These are phyloP conservation scores for Pyronema domesticum DNA, from an alignment of 495 filamentous ascomycete genomes.

Conservation along the genomic window DNA sequence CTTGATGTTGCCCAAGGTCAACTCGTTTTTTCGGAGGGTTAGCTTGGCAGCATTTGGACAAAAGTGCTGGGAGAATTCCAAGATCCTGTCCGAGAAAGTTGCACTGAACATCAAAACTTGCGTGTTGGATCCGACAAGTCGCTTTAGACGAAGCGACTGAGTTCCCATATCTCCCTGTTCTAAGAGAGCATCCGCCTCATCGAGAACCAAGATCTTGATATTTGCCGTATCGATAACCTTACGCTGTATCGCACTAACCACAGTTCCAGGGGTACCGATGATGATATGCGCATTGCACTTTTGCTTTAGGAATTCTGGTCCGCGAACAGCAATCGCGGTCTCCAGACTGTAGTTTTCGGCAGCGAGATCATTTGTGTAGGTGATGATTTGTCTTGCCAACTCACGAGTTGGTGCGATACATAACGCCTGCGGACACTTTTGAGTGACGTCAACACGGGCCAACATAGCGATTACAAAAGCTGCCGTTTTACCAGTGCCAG, in stretches of 20 bases:
- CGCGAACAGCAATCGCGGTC: slow-evolving; percentile 58
- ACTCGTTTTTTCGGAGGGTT: slow-evolving; percentile 70
- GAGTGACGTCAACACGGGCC: slow-evolving; percentile 54
- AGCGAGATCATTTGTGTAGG: slow-evolving; percentile 52
- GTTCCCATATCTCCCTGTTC: slow-evolving; percentile 89
- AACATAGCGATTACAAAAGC: slow-evolving; percentile 88
- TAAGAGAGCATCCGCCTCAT: slow-evolving; percentile 93
- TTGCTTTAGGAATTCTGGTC: slow-evolving; percentile 42
- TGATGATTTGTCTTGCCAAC: slow-evolving; percentile 86
- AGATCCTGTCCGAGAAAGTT: slow-evolving; percentile 76
- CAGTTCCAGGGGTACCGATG: slow-evolving; percentile 87
- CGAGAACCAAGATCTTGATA: slow-evolving; percentile 64
- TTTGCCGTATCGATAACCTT: slow-evolving; percentile 44
- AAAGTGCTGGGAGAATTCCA: slow-evolving; percentile 58
- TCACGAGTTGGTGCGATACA: slow-evolving; percentile 87
- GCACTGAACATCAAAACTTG: slow-evolving; percentile 92
- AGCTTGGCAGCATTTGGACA: slow-evolving; percentile 75
- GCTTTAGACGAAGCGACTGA: slow-evolving; percentile 77
- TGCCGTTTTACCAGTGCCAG: slow-evolving; percentile 94
- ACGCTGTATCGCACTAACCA: slow-evolving; percentile 64
- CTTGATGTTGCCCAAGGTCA: slow-evolving; percentile 91
- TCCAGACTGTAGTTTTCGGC: background rate
- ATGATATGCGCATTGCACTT: slow-evolving; percentile 55
- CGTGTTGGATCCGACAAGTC: slow-evolving; percentile 26
- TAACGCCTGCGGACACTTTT: slow-evolving; percentile 63